These are phyloP conservation scores for Colletotrichum orbiculare DNA, from an alignment of 2,329 filamentous ascomycete species.

Conservation along the genomic window DNA sequence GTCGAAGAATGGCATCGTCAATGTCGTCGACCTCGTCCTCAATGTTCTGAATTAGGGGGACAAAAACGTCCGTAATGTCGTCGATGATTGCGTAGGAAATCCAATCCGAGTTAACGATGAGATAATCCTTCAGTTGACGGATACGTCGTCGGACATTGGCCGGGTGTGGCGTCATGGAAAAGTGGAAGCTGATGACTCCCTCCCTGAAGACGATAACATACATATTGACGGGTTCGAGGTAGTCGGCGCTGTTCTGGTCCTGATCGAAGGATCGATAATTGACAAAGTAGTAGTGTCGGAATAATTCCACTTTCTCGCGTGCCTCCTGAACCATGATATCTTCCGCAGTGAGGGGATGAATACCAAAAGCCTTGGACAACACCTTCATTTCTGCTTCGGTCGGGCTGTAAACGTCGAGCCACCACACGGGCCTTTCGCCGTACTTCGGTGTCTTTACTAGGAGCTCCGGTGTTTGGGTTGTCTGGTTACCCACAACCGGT, in stretches of 20 bases:
- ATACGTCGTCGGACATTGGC: conserved; percentile 95
- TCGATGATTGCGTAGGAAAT: conserved; percentile 98
- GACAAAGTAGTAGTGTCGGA: conserved; percentile 98
- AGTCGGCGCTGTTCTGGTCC: conserved; percentile 87
- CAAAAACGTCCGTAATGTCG: conserved; percentile 97
- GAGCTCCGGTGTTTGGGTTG: conserved; percentile 45
- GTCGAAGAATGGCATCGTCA: conserved; percentile 86
- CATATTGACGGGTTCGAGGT: conserved; percentile 95
- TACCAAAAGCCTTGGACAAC: conserved; percentile 90
- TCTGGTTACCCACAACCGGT: conserved; percentile 43
- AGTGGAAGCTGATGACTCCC: conserved; percentile 96
- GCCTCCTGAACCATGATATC: conserved; percentile 98
- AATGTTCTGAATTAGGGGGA: conserved; percentile 89
- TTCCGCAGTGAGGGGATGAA: conserved; percentile 94
- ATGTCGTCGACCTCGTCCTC: conserved; percentile 98
- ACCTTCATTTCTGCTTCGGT: conserved; percentile 97
- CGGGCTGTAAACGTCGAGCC: conserved; percentile 91
- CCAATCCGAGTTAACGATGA: conserved; percentile 95
- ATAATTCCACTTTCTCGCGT: conserved; percentile 97
- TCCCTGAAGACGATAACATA: conserved; percentile 97
- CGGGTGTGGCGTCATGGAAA: conserved; percentile 93
- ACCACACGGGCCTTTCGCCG: conserved; percentile 92
- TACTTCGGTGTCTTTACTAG: conserved; percentile 63
- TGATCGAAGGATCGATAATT: conserved; percentile 99
- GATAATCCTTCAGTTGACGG: conserved; percentile 91